Evolutionary conservation across 192 early-diverging fungal species (phyloP).

Genomic region (Podila epigama): DNA sequence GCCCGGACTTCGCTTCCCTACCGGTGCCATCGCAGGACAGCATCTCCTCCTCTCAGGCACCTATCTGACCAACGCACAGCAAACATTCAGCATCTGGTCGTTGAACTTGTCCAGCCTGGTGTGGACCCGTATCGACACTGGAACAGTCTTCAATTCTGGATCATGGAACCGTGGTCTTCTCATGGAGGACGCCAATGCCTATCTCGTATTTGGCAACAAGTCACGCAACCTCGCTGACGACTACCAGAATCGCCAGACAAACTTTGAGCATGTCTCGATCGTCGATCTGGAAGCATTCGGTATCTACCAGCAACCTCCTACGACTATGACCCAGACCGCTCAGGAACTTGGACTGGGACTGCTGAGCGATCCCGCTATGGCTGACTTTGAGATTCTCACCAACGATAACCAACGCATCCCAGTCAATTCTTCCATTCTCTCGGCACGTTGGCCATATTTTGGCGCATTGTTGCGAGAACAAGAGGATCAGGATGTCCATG

Average conservation of each 20-base stretch:
- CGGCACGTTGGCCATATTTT: constrained; percentile 66
- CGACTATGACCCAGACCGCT: constrained; percentile 61
- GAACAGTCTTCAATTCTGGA: constrained; percentile 69
- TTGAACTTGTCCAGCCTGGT: constrained; percentile 64
- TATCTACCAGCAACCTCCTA: constrained; percentile 60
- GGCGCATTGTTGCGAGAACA: constrained; percentile 49
- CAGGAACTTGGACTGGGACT: constrained; percentile 69
- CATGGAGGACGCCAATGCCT: constrained; percentile 66
- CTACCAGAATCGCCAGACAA: constrained; percentile 80
- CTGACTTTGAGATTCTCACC: constrained; percentile 66
- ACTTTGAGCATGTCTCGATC: constrained; percentile 78
- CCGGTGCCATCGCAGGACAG: constrained; percentile 73
- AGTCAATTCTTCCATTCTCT: constrained; percentile 62
- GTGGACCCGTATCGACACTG: constrained; percentile 77
- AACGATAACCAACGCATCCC: constrained; percentile 60
- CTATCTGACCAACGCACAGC: constrained; percentile 69
- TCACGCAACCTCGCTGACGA: constrained; percentile 73
- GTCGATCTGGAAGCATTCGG: constrained; percentile 81
- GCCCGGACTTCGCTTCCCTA: constrained; percentile 80
- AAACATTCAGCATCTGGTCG: constrained; percentile 79
- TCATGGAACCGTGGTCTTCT: constrained; percentile 83
- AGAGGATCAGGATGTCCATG: constrained; percentile 35
- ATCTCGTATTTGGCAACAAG: constrained; percentile 77
- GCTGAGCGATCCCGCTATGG: constrained; percentile 61
- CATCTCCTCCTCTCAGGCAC: constrained; percentile 76